Evolutionary conservation across 176 grass and related monocot species (phyloP), one percentile per base, ranked within the genome.

Genomic region (Triticum urartu): DNA sequence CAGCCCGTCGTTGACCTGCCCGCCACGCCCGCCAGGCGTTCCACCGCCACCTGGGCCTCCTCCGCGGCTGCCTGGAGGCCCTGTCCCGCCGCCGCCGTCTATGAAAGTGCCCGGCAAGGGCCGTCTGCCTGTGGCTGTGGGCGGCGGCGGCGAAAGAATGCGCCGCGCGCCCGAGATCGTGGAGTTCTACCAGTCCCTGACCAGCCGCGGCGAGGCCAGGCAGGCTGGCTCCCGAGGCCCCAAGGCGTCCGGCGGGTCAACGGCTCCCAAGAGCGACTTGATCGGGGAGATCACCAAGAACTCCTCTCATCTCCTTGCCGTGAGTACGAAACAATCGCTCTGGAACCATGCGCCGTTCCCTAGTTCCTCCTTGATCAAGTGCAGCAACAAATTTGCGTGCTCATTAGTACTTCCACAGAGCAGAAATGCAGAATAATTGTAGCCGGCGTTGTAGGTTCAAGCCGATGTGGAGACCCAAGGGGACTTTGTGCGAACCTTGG

Each of bases 261-360:
- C 89, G 47, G 88, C 90, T 64, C 78, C 85, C 18, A 87, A 85
- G 52, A 89, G 72, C 61, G 92, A 91, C 50, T 75, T 93, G 78
- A 92, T 93, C 22, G 89, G 91, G 11, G 91, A 95, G 77, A 95
- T 95, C 83, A 83, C 89, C 20, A 95, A 95, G 76, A 89, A 89
- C 81, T 93, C 91, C 30, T 56, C 86, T 3, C 90, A 91, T 68
- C 81, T 91, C 28, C 77, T 95, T 42, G 91, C 93, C 52, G 91
- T 91, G 88, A 87, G 93, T 85, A 61, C 18, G 73, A 69, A 18
- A 66, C 22, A 42, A 67, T 73, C 61, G 6, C 30, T 34, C 54
- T 42, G 25, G 28, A 32, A 77, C 3, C 1, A 13, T 54, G 15
- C 50, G 50, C 50, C 42, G 25, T 30, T 75, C 10, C 39, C 24